These are phyloP conservation scores for Vanderwaltozyma tropicalis DNA, from an alignment of 805 yeast genomes.

Conservation along the genomic window DNA sequence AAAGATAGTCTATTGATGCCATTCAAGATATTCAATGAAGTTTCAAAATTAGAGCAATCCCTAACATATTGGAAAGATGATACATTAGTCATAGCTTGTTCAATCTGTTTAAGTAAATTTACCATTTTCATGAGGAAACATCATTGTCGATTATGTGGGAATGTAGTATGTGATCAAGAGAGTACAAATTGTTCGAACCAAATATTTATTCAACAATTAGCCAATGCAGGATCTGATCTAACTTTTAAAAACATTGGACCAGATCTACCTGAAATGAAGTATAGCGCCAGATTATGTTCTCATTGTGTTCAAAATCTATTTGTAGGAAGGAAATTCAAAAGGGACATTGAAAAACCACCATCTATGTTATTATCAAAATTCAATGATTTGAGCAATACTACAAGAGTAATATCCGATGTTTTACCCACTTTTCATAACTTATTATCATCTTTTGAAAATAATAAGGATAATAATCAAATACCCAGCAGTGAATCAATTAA, in stretches of 20 bases:
- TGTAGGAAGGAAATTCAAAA: constrained; percentile 39
- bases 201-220: constrained; percentile 38
- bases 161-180: constrained; percentile 62
- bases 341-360: constrained; percentile 30
- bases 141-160: constrained; percentile 87
- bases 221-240: constrained; percentile 19
- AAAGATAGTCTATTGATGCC: constrained; percentile 16
- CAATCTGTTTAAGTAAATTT: constrained; percentile 52
- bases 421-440: constrained; percentile 37
- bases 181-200: constrained; percentile 60
- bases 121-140: constrained; percentile 58
- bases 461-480: constrained; percentile 11
- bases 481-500: constrained; percentile 23
- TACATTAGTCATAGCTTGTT: constrained; percentile 39
- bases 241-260: constrained; percentile 10
- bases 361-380: constrained; percentile 33
- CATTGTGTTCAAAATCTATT: constrained; percentile 58
- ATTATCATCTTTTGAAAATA: constrained; percentile 28
- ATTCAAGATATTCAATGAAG: constrained; percentile 21
- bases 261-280: constrained; percentile 17
- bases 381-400: constrained; percentile 32
- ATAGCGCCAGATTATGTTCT: constrained; percentile 51
- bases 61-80: constrained; percentile 62
- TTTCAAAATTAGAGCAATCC: constrained; percentile 34
- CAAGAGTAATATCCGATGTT: constrained; percentile 29